Percentiles rank a stretch among this genome's conserved stretches.
Evolutionary conservation across 257 asterid species (phyloP).

Genomic region (Cordia subcordata): DNA sequence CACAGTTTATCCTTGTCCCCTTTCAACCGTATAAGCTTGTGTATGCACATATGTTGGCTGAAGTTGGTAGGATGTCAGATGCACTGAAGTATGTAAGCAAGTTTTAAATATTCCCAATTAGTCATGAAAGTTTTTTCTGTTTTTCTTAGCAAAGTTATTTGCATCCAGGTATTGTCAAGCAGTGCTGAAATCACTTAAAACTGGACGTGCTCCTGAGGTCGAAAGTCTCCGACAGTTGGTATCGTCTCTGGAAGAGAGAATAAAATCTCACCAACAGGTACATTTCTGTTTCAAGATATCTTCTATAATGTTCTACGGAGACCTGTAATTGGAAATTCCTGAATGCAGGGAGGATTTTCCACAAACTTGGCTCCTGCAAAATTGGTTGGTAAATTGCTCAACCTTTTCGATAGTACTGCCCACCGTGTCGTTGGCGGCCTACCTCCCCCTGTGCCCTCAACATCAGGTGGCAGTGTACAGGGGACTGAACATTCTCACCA

Average conservation of each 20-base stretch:
- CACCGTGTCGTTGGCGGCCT: slow-evolving; percentile 78
- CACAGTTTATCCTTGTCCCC: slow-evolving; percentile 83
- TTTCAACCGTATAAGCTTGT: slow-evolving; percentile 95
- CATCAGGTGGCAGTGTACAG: slow-evolving; percentile 36
- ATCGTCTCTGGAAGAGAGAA: slow-evolving; percentile 86
- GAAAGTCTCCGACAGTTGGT: slow-evolving; percentile 62
- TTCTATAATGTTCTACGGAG: slow-evolving; percentile 6
- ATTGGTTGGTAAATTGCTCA: slow-evolving; percentile 72
- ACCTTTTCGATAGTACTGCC: slow-evolving; percentile 77
- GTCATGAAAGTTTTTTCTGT: too few species aligned
- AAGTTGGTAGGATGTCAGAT: slow-evolving; percentile 92
- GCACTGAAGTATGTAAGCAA: slow-evolving; percentile 59
- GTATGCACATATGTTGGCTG: slow-evolving; percentile 91
- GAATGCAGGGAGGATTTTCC: slow-evolving; percentile 89
- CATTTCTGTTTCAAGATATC: background rate
- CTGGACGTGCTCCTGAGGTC: slow-evolving; percentile 77
- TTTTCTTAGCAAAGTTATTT: slow-evolving; percentile 5
- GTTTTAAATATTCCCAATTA: background rate
- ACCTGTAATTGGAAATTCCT: slow-evolving; percentile 17
- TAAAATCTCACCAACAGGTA: slow-evolving; percentile 91
- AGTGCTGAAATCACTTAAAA: slow-evolving; percentile 72
- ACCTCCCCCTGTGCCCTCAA: slow-evolving; percentile 58
- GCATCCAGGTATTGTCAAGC: slow-evolving; percentile 88
- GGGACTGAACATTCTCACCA: slow-evolving; percentile 49
- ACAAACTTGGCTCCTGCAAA: slow-evolving; percentile 77